These are phyloP conservation scores for Endocalyx cinctus DNA, from an alignment of 2,329 filamentous ascomycete genomes.

Conservation along the genomic window DNA sequence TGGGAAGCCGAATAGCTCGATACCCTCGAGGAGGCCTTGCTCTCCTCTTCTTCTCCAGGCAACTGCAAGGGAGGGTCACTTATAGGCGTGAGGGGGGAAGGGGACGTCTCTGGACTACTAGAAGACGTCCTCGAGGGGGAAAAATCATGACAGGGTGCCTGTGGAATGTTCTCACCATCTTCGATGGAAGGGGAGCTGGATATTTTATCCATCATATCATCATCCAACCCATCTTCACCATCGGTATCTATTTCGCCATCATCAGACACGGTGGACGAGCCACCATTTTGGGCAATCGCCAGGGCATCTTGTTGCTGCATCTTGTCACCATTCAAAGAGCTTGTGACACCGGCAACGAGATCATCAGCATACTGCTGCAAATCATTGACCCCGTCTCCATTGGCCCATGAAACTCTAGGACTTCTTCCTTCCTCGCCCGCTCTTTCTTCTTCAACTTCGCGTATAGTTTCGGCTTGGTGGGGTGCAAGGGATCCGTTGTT, in stretches of 20 bases:
- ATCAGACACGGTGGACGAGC: constrained; percentile 41
- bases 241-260: constrained; percentile 64
- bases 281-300: constrained; percentile 59
- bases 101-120: constrained; percentile 32
- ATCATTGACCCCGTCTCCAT: constrained; percentile 36
- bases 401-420: constrained; percentile 54
- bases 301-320: constrained; percentile 53
- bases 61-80: constrained; percentile 26
- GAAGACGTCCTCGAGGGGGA: constrained; percentile 42
- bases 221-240: constrained; percentile 72
- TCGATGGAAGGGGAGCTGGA: constrained; percentile 98
- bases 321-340: constrained; percentile 35
- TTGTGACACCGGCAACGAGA: constrained; percentile 34
- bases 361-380: constrained; percentile 43
- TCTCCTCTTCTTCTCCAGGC: constrained; percentile 23
- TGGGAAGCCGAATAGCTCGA: constrained; percentile 40
- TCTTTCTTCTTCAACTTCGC: constrained; percentile 72
- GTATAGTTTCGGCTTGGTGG: constrained; percentile 81
- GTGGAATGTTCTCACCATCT: constrained; percentile 73
- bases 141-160: too few relatives aligned
- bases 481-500: constrained; percentile 52
- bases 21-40: constrained; percentile 29
- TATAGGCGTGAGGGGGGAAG: constrained; percentile 36
- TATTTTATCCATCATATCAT: constrained; percentile 98
- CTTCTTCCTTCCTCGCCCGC: constrained; percentile 66